These are phyloP conservation scores for Chrysopogon serrulatus DNA, from an alignment of 176 grass and related monocot genomes.

Conservation along the genomic window DNA sequence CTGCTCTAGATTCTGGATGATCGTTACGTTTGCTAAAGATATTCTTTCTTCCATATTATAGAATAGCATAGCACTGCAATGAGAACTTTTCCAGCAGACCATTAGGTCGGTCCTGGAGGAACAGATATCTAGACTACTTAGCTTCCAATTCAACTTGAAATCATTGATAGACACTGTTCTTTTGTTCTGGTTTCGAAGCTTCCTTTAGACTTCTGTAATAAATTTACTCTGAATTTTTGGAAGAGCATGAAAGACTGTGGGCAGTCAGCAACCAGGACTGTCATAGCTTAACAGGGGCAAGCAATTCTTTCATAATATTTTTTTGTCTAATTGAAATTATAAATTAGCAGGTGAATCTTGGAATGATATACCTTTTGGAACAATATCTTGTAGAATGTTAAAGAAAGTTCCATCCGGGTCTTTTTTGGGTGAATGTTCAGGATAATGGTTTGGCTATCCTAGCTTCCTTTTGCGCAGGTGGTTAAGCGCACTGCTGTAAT, in stretches of 20 bases:
- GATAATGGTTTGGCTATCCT: too few relatives aligned
- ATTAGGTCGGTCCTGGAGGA: not conserved
- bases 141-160: slow-evolving; percentile 4
- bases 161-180: not conserved
- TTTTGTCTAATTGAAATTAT: not conserved
- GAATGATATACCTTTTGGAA: not conserved
- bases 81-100: not conserved
- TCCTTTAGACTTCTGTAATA: not conserved
- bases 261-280: not conserved
- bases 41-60: slow-evolving; percentile 3
- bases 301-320: not conserved
- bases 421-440: not conserved
- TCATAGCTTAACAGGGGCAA: not conserved
- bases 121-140: not conserved
- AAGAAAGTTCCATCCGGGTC: not conserved
- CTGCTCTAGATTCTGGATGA: not conserved
- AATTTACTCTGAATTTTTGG: not conserved
- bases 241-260: not conserved
- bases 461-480: too few relatives aligned
- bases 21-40: not conserved
- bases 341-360: not conserved
- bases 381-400: not conserved
- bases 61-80: not conserved
- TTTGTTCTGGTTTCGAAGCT: slow-evolving; percentile 7
- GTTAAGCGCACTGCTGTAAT: too few relatives aligned